Percentiles rank a stretch among this genome's conserved stretches.
These are phyloP conservation scores for Sicyos edulis DNA, from an alignment of 306 rosid species.

Conservation along the genomic window DNA sequence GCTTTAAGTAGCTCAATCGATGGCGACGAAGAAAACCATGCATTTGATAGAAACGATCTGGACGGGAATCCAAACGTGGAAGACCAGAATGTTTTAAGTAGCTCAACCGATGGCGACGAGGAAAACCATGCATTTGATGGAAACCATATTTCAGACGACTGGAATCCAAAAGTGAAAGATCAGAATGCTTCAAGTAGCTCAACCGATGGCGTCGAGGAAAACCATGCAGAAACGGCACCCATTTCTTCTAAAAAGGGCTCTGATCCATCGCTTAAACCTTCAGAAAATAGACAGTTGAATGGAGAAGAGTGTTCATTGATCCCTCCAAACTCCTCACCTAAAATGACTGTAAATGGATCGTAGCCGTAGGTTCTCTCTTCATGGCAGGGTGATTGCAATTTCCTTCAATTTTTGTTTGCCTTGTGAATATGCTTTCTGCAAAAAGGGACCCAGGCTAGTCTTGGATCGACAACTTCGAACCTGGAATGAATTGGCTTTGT, in stretches of 20 bases:
- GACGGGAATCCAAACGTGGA: too few relatives aligned
- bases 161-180: too few relatives aligned
- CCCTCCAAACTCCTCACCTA: slow-evolving; percentile 75
- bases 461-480: slow-evolving; percentile 1
- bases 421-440: slow-evolving; percentile 38
- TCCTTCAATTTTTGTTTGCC: slow-evolving; percentile 27
- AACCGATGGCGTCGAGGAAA: too few relatives aligned
- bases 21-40: slow-evolving; percentile 44
- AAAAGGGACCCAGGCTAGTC: slow-evolving; percentile 29
- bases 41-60: too few relatives aligned
- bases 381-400: slow-evolving; percentile 20
- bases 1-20: slow-evolving; percentile 34
- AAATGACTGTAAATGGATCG: slow-evolving; percentile 90
- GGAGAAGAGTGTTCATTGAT: slow-evolving; percentile 68
- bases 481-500: slow-evolving; percentile 25
- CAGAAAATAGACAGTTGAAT: slow-evolving; percentile 55
- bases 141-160: too few relatives aligned
- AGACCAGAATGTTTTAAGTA: too few relatives aligned
- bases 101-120: too few relatives aligned
- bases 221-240: slow-evolving; percentile 41
- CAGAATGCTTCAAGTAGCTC: too few relatives aligned
- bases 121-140: too few relatives aligned
- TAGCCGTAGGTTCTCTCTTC: slow-evolving; percentile 42
- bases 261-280: slow-evolving; percentile 43
- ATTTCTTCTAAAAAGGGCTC: slow-evolving; percentile 51